Evolutionary conservation across 1,284 basidiomycete genomes (phyloP), one percentile per base, ranked within the genome.

Genomic region (Heimioporus punctisporus): DNA sequence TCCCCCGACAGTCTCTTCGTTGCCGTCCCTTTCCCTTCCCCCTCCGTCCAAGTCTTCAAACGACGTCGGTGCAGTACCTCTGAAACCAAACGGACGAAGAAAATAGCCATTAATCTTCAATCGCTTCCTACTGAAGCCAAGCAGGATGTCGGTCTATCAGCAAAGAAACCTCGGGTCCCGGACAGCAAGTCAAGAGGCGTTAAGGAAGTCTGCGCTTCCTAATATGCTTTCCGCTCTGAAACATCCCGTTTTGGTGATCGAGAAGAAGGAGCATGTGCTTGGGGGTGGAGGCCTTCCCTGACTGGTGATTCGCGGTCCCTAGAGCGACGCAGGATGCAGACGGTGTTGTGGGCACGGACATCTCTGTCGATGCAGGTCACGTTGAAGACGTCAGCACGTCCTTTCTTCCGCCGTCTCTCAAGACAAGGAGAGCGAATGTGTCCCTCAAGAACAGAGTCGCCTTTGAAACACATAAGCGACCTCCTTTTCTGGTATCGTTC

Each of bases 211-310:
- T 0, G 80, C 84, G 3, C 68, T 93, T 46, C 65, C 92, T 26
- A 80, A 81, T 3, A 90, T 92, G 84, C 76, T 93, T 10, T 91
- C 91, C 46, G 82, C 85, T 1, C 90, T 90, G 6, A 91, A 87
- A 70, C 79, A 81, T 60, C 67, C 76, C 10, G 65, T 73, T 23
- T 71, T 79, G 3, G 52, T 60, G 31, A 50, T 60, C 24, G 49
- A 54, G 56, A 68, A 63, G 45, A 60, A 63, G 50, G 77, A 84
- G 58, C 76, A 84, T 40, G 80, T 89, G 12, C 76, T 92, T 7
- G 90, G 90, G 6, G 82, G 80, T 10, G 86, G 88, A 11, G 72
- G 74, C 34, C 81, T 83, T 1, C 81, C 80, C 19, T 83, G 85
- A 3, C 66, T 90, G 7, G 77, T 82, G 19, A 89, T 90, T 67